Conservation (phyloP, 768 basidiomycete species). For the Lanmaoa rubissima region DNA sequence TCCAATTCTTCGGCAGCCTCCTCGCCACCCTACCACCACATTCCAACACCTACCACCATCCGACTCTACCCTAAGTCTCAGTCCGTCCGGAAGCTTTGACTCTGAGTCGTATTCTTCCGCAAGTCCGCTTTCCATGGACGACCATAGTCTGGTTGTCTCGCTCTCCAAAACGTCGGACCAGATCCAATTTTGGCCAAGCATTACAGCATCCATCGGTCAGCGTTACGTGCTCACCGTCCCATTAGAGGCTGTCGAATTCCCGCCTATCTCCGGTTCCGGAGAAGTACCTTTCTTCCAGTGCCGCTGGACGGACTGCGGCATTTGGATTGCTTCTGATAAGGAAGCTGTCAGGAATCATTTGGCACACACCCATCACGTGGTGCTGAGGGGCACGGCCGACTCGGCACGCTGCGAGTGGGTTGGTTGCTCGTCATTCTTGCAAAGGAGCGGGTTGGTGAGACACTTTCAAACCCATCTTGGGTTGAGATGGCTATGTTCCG, state of each 20-base stretch:
- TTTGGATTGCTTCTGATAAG: conserved; percentile 20
- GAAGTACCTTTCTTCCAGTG: conserved; percentile 18
- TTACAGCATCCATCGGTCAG: background rate
- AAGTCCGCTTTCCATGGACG: background rate
- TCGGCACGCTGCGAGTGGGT: conserved; percentile 11
- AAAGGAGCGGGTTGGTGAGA: conserved; percentile 10
- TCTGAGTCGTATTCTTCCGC: background rate
- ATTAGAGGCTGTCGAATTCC: conserved; percentile 7
- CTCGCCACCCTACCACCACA: background rate
- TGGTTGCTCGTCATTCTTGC: conserved; percentile 4
- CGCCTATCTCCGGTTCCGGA: background rate
- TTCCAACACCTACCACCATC: background rate
- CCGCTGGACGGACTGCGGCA: conserved; percentile 12
- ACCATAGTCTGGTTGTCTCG: background rate
- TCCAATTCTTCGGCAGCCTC: background rate
- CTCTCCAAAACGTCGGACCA: background rate
- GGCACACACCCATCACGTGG: conserved; percentile 6
- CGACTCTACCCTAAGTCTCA: background rate
- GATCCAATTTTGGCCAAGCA: background rate
- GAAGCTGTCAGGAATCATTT: conserved; percentile 17
- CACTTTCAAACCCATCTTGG: conserved; percentile 19
- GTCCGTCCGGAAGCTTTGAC: background rate
- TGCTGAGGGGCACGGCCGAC: background rate
- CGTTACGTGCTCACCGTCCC: conserved; percentile 4
- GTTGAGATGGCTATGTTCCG: conserved; percentile 19